Evolutionary conservation across 129 eudicot species (phyloP).

Genomic region (Artemisia argyi): DNA sequence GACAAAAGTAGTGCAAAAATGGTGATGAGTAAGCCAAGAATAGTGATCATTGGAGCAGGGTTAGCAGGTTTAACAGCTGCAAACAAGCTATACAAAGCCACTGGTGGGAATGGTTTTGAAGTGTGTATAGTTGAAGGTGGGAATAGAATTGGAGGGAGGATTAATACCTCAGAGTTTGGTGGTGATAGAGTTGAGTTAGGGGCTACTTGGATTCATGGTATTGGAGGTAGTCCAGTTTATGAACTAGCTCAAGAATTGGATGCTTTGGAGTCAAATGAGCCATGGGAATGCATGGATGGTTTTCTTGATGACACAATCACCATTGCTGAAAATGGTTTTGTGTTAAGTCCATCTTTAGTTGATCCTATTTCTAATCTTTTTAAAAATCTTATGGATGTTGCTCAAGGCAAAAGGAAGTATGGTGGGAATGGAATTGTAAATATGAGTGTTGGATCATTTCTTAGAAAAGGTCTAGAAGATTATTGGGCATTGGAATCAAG

Average conservation of each 20-base stretch:
- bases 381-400: constrained; percentile 58
- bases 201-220: constrained; percentile 99
- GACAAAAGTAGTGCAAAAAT: constrained; percentile 34
- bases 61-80: constrained; percentile 93
- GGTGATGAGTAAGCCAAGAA: constrained; percentile 70
- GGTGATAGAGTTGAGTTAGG: constrained; percentile 89
- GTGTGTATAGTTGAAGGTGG: constrained; percentile 83
- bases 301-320: constrained; percentile 55
- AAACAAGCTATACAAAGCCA: constrained; percentile 61
- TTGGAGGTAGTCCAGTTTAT: constrained; percentile 76
- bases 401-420: constrained; percentile 47
- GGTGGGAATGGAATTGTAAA: constrained; percentile 6
- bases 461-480: constrained; percentile 52
- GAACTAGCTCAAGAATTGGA: constrained; percentile 62
- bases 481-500: constrained; percentile 44
- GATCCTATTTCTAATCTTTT: constrained; percentile 55
- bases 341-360: constrained; percentile 48
- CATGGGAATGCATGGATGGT: constrained; percentile 97
- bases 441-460: constrained; percentile 62
- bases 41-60: constrained; percentile 90
- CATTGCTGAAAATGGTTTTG: constrained; percentile 64
- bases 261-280: constrained; percentile 56
- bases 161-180: constrained; percentile 75
- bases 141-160: constrained; percentile 80
- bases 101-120: constrained; percentile 46